A percentile compares a stretch with the other conserved stretches of the same genome.
phyloP scores from a whole-genome alignment of 2,329 filamentous ascomycete genomes.

The Zymoseptoria crescenta region DNA sequence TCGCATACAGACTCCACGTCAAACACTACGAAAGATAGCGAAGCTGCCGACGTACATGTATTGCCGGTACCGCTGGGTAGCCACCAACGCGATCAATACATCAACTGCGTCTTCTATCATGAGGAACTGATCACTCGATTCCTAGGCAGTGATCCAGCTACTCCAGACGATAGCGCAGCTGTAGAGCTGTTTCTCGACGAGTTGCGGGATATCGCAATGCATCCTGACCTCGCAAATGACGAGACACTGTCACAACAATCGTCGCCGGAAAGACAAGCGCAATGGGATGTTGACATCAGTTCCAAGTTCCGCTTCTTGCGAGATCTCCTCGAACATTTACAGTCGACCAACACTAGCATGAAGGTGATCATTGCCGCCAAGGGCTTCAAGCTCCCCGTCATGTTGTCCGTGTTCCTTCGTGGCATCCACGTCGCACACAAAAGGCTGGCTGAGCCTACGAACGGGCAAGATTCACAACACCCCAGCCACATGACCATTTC shows the following conservation, averaged over 20 bases:
- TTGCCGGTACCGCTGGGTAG: conserved; percentile 25
- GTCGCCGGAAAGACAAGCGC: conserved; percentile 20
- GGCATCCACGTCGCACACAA: conserved; percentile 16
- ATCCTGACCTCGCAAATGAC: conserved; percentile 30
- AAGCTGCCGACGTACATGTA: conserved; percentile 13
- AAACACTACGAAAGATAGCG: conserved; percentile 8
- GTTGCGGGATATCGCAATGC: conserved; percentile 21
- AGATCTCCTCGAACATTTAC: conserved; percentile 24
- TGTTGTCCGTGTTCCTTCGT: conserved; percentile 28
- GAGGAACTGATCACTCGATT: conserved; percentile 22
- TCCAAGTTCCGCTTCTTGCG: conserved; percentile 32
- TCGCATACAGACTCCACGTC: not conserved
- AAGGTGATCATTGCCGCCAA: conserved; percentile 25
- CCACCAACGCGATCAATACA: conserved; percentile 28
- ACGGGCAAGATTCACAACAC: not conserved
- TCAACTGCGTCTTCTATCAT: conserved; percentile 17
- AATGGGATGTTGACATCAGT: conserved; percentile 30
- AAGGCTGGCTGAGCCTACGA: not conserved
- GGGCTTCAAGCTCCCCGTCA: conserved; percentile 23
- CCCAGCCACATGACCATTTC: conserved; percentile 23
- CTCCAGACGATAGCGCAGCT: conserved; percentile 9
- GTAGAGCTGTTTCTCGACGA: conserved; percentile 22
- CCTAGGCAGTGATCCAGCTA: conserved; percentile 11
- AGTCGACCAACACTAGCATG: conserved; percentile 15
- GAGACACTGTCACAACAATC: conserved; percentile 25